A percentile compares a stretch with the other conserved stretches of the same genome.
Evolutionary conservation across 1,284 basidiomycete species (phyloP).

Genomic region (Heterobasidion occidentale): DNA sequence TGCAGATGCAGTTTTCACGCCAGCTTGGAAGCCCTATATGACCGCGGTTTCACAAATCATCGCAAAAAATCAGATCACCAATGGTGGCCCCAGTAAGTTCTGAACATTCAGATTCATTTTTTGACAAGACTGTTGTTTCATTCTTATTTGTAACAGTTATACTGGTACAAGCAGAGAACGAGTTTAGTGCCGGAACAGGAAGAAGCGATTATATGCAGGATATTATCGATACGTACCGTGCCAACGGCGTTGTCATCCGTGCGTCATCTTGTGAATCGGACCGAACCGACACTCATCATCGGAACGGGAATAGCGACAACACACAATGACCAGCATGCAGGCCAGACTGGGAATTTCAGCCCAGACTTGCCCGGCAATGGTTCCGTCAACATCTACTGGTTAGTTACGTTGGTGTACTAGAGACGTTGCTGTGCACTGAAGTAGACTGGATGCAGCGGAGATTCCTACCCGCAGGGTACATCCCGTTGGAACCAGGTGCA

Average conservation of each 20-base stretch:
- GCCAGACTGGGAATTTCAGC: slow-evolving; percentile 33
- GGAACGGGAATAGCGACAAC: too few species aligned
- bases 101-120: not conserved
- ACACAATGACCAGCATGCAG: slow-evolving; percentile 24
- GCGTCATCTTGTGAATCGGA: slow-evolving; percentile 11
- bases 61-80: slow-evolving; percentile 41
- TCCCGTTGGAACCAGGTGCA: slow-evolving; percentile 39
- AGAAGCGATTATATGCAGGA: slow-evolving; percentile 41
- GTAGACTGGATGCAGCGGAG: slow-evolving; percentile 24
- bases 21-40: slow-evolving; percentile 49
- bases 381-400: slow-evolving; percentile 43
- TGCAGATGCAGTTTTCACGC: slow-evolving; percentile 8
- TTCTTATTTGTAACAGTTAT: not conserved
- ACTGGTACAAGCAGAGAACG: slow-evolving; percentile 53
- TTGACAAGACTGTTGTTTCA: not conserved
- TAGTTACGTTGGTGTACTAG: not conserved
- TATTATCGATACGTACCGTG: slow-evolving; percentile 37
- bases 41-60: slow-evolving; percentile 40
- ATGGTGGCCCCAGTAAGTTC: slow-evolving; percentile 39
- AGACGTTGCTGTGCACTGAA: too few species aligned
- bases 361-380: slow-evolving; percentile 34
- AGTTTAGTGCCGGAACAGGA: slow-evolving; percentile 35
- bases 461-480: slow-evolving; percentile 40
- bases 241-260: slow-evolving; percentile 41
- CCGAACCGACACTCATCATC: too few species aligned